These are phyloP conservation scores for Colletotrichum sp. DNA, from an alignment of 2,329 filamentous ascomycete genomes.

Conservation along the genomic window DNA sequence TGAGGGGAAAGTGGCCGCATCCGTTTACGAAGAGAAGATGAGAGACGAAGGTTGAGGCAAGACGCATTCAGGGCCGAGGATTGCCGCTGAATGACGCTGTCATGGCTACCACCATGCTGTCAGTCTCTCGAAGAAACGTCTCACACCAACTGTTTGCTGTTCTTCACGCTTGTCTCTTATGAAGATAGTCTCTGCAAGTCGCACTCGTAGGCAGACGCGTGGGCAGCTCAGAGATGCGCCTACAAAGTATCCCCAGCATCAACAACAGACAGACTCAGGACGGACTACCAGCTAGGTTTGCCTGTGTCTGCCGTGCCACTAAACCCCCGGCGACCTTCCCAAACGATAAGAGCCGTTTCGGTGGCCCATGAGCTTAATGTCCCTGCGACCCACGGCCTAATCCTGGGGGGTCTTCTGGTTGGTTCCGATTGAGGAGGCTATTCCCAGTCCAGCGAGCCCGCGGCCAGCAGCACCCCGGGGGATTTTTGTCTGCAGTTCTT, in stretches of 20 bases:
- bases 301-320: not conserved
- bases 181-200: not conserved
- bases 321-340: conserved; percentile 5
- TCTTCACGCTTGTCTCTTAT: not conserved
- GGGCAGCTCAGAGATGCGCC: not conserved
- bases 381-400: not conserved
- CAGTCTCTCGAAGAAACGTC: not conserved
- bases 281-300: not conserved
- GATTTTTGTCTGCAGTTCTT: conserved; percentile 23
- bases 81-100: not conserved
- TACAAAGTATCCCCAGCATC: not conserved
- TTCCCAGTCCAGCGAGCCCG: not conserved
- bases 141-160: not conserved
- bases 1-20: not conserved
- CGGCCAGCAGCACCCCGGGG: conserved; percentile 7
- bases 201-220: not conserved
- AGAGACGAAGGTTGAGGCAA: not conserved
- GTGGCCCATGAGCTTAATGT: conserved; percentile 20
- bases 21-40: not conserved
- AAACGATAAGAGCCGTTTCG: conserved; percentile 17
- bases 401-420: not conserved
- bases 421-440: not conserved
- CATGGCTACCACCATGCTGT: not conserved
- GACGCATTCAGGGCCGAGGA: not conserved
- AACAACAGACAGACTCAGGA: not conserved